Evolutionary conservation across 768 basidiomycete genomes (phyloP), one percentile per base, ranked within the genome.

Genomic region (Leccinum longicurvipes): DNA sequence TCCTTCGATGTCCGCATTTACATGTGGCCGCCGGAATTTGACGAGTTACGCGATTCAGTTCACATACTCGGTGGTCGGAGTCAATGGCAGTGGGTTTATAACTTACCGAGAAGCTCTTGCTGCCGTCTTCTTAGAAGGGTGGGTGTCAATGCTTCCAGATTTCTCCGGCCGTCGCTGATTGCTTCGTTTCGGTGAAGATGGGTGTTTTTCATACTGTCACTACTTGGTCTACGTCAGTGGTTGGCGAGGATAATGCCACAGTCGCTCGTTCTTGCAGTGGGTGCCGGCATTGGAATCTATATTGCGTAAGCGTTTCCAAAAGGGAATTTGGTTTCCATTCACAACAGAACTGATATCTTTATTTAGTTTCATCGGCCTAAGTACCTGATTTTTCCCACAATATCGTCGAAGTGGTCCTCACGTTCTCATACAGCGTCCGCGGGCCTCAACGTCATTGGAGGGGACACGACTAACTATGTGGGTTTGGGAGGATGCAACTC

Each of bases 61-160:
- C 72, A 79, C 92, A 3, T 94, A 91, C 72, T 91, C 89, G 17
- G 84, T 93, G 14, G 92, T 94, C 24, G 92, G 92, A 12, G 87
- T 85, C 74, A 86, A 91, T 63, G 91, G 92, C 3, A 79, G 79
- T 47, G 77, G 79, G 8, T 77, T 81, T 50, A 84, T 93, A 65
- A 77, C 81, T 9, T 94, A 91, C 67, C 77, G 79, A 14, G 88
- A 94, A 72, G 92, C 91, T 0, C 78, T 93, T 19, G 83, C 85
- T 14, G 92, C 92, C 23, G 88, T 93, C 44, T 94, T 93, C 72
- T 75, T 94, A 60, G 92, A 93, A 77, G 92, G 90, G 86, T 89
- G 60, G 21, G 82, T 68, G 8, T 48, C 32, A 19, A 39, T 39
- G 25, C 53, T 58, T n/a, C 27, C 24, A 6, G 28, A 47, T n/a